A percentile compares a stretch with the other conserved stretches of the same genome.
These are phyloP conservation scores for Pseudofabraea citricarpa DNA, from an alignment of 2,329 filamentous ascomycete genomes.

Conservation along the genomic window DNA sequence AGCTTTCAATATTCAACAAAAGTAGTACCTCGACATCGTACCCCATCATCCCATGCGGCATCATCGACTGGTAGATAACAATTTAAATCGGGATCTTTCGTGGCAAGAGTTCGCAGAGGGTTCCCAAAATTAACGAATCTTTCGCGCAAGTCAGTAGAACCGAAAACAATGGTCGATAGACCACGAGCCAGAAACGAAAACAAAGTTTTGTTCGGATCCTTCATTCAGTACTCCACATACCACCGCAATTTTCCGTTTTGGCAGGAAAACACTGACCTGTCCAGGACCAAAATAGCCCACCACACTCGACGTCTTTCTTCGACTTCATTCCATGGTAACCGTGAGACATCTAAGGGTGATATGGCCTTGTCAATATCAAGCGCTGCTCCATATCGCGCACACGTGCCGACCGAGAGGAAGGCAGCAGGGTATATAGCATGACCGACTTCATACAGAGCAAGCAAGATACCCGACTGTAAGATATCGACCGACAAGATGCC, in stretches of 20 bases:
- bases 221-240: too few relatives aligned
- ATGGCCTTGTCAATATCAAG: not conserved
- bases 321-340: not conserved
- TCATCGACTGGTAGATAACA: slow-evolving; percentile 5
- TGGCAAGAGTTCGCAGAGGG: slow-evolving; percentile 2
- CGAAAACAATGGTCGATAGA: too few relatives aligned
- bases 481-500: slow-evolving; percentile 22
- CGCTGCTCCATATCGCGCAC: not conserved
- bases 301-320: slow-evolving; percentile 6
- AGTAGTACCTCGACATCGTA: not conserved
- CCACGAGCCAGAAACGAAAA: too few relatives aligned
- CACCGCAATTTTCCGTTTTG: not conserved
- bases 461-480: slow-evolving; percentile 27
- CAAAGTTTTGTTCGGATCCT: too few relatives aligned
- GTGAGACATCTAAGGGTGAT: not conserved
- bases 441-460: slow-evolving; percentile 28
- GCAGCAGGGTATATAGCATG: slow-evolving; percentile 33
- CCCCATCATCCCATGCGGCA: slow-evolving; percentile 3
- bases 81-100: slow-evolving; percentile 1
- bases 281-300: slow-evolving; percentile 6
- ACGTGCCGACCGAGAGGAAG: slow-evolving; percentile 22
- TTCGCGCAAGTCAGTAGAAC: not conserved
- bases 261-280: not conserved
- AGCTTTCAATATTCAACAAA: too few relatives aligned
- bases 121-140: slow-evolving; percentile 7